Conservation (phyloP, 805 yeast species). For the Spathaspora passalidarum region DNA sequence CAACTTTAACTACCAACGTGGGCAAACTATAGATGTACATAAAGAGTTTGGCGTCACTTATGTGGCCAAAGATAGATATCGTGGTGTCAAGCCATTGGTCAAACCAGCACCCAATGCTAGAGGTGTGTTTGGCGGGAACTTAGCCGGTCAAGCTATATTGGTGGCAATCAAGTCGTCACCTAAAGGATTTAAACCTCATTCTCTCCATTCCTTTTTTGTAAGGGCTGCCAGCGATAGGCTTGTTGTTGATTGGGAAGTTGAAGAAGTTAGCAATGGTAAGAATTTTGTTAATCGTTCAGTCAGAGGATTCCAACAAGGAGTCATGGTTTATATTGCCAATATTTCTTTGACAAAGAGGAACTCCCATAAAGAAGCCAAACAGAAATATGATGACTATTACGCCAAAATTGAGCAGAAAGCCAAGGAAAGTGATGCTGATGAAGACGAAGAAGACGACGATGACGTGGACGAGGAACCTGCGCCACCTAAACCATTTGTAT, state of each 20-base stretch:
- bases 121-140: conserved; percentile 33
- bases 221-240: conserved; percentile 14
- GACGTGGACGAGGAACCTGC: conserved; percentile 23
- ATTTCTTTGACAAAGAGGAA: conserved; percentile 34
- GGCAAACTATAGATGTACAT: conserved; percentile 11
- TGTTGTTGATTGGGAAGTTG: conserved; percentile 29
- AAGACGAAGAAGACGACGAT: conserved; percentile 23
- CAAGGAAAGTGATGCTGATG: conserved; percentile 21
- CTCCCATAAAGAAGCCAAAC: conserved; percentile 18
- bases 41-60: conserved; percentile 18
- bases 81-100: conserved; percentile 18
- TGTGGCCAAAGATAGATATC: conserved; percentile 12
- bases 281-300: conserved; percentile 32
- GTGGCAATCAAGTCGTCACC: conserved; percentile 29
- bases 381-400: conserved; percentile 20
- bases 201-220: conserved; percentile 32
- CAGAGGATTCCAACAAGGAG: conserved; percentile 24
- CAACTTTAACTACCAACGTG: conserved; percentile 6
- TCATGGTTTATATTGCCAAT: conserved; percentile 24
- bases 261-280: conserved; percentile 31
- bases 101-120: conserved; percentile 22
- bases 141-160: conserved; percentile 34
- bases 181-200: conserved; percentile 31
- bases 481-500: conserved; percentile 28
- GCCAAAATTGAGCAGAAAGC: conserved; percentile 20